Evolutionary conservation across 202 grass and related monocot genomes (phyloP), one percentile per base, ranked within the genome.

Genomic region (Hordeum pubiflorum): DNA sequence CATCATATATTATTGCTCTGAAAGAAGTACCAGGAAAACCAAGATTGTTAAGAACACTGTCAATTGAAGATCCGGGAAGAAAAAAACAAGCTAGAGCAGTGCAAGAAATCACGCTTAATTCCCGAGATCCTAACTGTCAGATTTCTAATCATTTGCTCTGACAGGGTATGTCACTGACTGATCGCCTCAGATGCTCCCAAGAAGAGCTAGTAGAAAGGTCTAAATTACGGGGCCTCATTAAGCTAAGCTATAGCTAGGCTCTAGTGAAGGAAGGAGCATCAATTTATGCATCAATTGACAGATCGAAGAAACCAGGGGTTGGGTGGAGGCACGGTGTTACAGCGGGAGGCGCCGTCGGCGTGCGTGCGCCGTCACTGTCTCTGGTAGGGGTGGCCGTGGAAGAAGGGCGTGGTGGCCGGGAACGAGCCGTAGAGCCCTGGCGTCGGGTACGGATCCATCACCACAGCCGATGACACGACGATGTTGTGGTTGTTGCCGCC

Each of bases 391-490:
- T 91, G 90, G 39, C 90, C 86, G 68, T 88, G 91, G 75, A 84
- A 97, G 89, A 88, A 97, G 23, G 87, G 79, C 10, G 86, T 50
- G 77, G 89, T 85, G 40, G 84, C 55, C 4, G 81, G 75, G 86
- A 79, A 93, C 15, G 80, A 77, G 17, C 82, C 60, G 63, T 88
- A 83, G 2, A 89, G 84, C 0, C 88, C 83, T 1, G 88, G 90
- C 18, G 93, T 97, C 7, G 93, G 89, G 72, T 97, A 97, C 48
- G 93, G 93, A 29, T 97, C 93, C 82, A 97, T 93, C 24, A 97
- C 72, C 71, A 84, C 91, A 67, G 91, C 93, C 73, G 93, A 92
- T 81, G 86, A 88, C 63, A 80, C 83, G 69, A 87, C 64, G 54
- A 80, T 57, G 68, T 78, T 87, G 37, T 63, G 78, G 7, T 54